These are phyloP conservation scores for Rhodotorula sphaerocarpa DNA, from an alignment of 768 basidiomycete genomes.

Conservation along the genomic window DNA sequence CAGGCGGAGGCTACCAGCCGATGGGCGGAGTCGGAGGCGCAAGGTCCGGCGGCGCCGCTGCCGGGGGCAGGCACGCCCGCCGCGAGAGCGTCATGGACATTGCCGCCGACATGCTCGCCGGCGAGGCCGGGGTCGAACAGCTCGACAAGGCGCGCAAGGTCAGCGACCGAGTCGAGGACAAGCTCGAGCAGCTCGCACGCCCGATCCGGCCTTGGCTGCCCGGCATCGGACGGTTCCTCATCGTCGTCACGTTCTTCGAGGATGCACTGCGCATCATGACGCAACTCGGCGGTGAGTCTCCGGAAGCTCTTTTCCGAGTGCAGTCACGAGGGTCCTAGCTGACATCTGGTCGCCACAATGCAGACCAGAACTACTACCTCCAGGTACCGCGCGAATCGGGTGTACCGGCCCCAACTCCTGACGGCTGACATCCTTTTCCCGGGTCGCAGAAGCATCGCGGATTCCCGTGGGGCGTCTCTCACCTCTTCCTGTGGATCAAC, in stretches of 20 bases:
- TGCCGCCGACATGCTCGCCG: slow-evolving; percentile 31
- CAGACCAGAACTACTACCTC: slow-evolving; percentile 95
- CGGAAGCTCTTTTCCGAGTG: not conserved
- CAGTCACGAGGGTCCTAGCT: not conserved
- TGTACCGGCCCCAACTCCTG: not conserved
- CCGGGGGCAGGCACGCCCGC: slow-evolving; percentile 4
- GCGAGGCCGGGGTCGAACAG: slow-evolving; percentile 19
- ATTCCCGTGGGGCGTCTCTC: slow-evolving; percentile 92
- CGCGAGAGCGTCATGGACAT: slow-evolving; percentile 26
- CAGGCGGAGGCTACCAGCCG: not conserved
- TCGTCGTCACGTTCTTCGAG: slow-evolving; percentile 96
- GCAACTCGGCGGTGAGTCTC: slow-evolving; percentile 25
- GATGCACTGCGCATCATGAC: slow-evolving; percentile 87
- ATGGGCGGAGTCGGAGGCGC: no score
- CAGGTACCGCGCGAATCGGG: slow-evolving; percentile 59
- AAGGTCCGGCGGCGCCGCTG: not conserved
- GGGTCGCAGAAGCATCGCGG: slow-evolving; percentile 64
- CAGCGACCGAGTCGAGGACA: slow-evolving; percentile 61
- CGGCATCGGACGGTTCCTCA: slow-evolving; percentile 87
- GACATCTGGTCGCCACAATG: no score
- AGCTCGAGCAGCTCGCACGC: slow-evolving; percentile 82
- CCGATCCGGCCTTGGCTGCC: slow-evolving; percentile 91
- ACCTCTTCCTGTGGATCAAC: slow-evolving; percentile 83
- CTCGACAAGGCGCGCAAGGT: slow-evolving; percentile 40
- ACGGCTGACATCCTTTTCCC: not conserved